A percentile compares a stretch with the other conserved stretches of the same genome.
Conservation (phyloP, 208 protist genomes). For the Crithidia sp. region DNA sequence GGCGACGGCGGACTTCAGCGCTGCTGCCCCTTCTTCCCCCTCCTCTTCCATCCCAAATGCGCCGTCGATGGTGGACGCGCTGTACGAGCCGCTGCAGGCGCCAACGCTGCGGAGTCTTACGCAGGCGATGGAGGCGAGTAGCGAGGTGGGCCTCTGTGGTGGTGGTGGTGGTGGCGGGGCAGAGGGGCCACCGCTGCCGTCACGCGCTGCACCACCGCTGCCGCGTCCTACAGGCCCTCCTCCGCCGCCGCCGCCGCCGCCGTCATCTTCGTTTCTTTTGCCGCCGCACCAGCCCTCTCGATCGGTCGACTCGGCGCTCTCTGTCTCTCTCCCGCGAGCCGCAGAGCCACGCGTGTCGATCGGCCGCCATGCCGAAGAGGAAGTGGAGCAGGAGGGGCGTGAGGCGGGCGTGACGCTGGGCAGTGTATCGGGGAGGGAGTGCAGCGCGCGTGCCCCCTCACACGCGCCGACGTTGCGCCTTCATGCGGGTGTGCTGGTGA, state of each 20-base stretch:
- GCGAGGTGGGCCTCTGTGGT: constrained; percentile 1
- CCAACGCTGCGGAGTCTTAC: not conserved
- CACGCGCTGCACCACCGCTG: constrained; percentile 3
- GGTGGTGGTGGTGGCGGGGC: not conserved
- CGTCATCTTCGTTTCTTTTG: not conserved
- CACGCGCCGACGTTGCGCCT: constrained; percentile 21
- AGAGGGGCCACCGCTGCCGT: not conserved
- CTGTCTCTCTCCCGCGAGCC: not conserved
- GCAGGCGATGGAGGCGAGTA: not conserved
- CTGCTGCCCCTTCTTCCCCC: too few species aligned
- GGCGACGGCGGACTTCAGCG: not conserved
- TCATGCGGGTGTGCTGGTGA: not conserved
- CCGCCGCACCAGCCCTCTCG: constrained; percentile 22
- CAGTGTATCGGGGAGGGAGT: not conserved
- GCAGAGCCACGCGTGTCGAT: constrained; percentile 4
- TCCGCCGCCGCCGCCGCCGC: not conserved
- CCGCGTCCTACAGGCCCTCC: not conserved
- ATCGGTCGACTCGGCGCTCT: constrained; percentile 1
- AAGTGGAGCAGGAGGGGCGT: not conserved
- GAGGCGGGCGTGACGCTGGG: not conserved
- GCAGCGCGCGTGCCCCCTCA: constrained; percentile 19
- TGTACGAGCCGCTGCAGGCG: constrained; percentile 5
- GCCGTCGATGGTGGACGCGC: too few species aligned
- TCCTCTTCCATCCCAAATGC: too few species aligned
- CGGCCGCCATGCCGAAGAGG: not conserved